Evolutionary conservation across 345 rosid species (phyloP).

Genomic region (Dovyalis caffra): DNA sequence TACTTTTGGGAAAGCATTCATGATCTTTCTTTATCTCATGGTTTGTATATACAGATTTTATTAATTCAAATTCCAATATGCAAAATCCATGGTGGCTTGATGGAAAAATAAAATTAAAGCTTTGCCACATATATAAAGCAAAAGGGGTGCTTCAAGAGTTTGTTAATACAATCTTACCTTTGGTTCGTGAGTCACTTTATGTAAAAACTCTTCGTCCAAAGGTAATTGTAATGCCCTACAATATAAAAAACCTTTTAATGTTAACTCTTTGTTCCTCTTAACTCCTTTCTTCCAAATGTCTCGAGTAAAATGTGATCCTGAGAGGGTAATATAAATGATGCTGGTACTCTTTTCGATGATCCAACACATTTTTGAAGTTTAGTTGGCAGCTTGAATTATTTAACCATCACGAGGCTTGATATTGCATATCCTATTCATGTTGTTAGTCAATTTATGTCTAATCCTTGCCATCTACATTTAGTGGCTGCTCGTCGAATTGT

Average conservation of each 20-base stretch:
- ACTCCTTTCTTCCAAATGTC: not conserved
- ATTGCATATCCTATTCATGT: too few species aligned
- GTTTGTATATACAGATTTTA: slow-evolving; percentile 22
- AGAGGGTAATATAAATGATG: too few species aligned
- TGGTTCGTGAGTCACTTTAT: slow-evolving; percentile 61
- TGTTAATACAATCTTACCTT: slow-evolving; percentile 62
- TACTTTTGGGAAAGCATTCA: not conserved
- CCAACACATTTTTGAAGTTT: too few species aligned
- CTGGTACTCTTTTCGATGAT: too few species aligned
- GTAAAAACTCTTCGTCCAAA: slow-evolving; percentile 54
- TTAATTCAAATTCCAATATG: slow-evolving; percentile 28
- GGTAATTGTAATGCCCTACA: slow-evolving; percentile 35
- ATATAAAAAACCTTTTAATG: not conserved
- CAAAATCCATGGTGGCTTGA: slow-evolving; percentile 75
- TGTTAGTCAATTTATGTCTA: too few species aligned
- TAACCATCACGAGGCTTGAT: too few species aligned
- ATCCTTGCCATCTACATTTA: too few species aligned
- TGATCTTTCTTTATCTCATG: not conserved
- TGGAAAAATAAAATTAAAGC: slow-evolving; percentile 70
- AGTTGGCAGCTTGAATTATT: too few species aligned
- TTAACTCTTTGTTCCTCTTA: not conserved
- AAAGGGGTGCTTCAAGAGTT: slow-evolving; percentile 79
- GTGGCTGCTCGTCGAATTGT: too few species aligned
- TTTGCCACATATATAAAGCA: slow-evolving; percentile 66
- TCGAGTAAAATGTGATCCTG: too few species aligned